Evolutionary conservation across 1,284 basidiomycete species (phyloP), one percentile per base, ranked within the genome.

Genomic region (Malassezia sp.): DNA sequence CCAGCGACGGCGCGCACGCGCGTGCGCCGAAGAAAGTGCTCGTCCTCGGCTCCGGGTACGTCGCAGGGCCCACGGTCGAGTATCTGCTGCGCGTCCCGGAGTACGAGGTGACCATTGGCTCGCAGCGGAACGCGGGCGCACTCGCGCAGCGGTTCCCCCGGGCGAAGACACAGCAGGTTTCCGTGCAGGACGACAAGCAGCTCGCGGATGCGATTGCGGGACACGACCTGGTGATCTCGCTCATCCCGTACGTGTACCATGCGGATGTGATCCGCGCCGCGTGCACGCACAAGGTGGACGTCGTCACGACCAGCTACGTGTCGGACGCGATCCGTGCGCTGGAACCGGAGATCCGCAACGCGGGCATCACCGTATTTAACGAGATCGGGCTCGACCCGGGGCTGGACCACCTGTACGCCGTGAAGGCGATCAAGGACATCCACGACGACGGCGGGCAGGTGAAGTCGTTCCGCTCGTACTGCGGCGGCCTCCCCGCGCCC

Each of bases 321-420:
- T 87, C 85, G 47, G 86, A 87, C 33, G 84, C 83, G 12, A 91
- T 97, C 80, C 81, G 79, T 53, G 89, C 79, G 58, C 80, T 97
- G 29, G 83, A 96, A 59, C 78, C 77, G 45, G 82, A 81, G 55
- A 85, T 80, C 57, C 84, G 84, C 74, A 78, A 81, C 56, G 89
- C 89, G 1, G 91, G 90, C 15, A 88, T 97, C 67, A 78, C 89
- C 44, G 86, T 95, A 54, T 79, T 97, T 78, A 99, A 99, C 74
- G 91, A 99, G 77, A 89, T 99, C 61, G 91, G 91, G 54, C 79
- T 97, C 24, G 90, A 95, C 73, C 88, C 89, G 35, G 88, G 89
- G n/a, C 84, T 95, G 54, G 90, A 96, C 72, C 89, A 93, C 64
- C 74, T 96, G 49, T 96, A 91, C 74, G 91, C 93, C 31, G 78